These are phyloP conservation scores for Podospora pseudopauciseta DNA, from an alignment of 495 filamentous ascomycete genomes.

Conservation along the genomic window DNA sequence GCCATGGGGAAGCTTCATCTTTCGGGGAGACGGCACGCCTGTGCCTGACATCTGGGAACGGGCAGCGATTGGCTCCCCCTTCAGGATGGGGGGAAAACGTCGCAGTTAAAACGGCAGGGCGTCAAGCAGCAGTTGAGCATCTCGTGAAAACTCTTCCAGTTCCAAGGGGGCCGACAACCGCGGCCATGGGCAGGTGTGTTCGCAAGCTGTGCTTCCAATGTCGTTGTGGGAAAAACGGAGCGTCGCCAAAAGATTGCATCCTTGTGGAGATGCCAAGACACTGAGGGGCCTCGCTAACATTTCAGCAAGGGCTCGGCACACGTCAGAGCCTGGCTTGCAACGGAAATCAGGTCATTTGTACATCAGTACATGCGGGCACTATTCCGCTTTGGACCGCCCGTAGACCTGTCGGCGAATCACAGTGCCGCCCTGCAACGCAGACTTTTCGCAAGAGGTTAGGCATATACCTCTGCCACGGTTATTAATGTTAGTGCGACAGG, in stretches of 20 bases:
- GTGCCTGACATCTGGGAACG: background rate
- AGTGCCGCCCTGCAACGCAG: background rate
- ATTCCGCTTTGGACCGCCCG: conserved; percentile 8
- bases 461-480: background rate
- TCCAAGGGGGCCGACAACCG: background rate
- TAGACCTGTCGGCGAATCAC: background rate
- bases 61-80: background rate
- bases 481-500: too few relatives aligned
- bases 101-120: background rate
- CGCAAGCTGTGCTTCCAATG: background rate
- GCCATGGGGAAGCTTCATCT: background rate
- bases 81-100: background rate
- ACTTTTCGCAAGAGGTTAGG: conserved; percentile 1
- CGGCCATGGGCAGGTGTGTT: background rate
- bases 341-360: conserved; percentile 27
- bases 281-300: conserved; percentile 2
- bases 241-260: background rate
- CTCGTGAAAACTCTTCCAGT: background rate
- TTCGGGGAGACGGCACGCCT: background rate
- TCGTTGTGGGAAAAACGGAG: background rate
- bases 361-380: background rate
- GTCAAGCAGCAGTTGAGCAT: background rate
- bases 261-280: background rate
- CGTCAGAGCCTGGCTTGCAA: conserved; percentile 19
- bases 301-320: conserved; percentile 20